Conservation (phyloP, 345 rosid genomes). For the Microthlaspi erraticum region DNA sequence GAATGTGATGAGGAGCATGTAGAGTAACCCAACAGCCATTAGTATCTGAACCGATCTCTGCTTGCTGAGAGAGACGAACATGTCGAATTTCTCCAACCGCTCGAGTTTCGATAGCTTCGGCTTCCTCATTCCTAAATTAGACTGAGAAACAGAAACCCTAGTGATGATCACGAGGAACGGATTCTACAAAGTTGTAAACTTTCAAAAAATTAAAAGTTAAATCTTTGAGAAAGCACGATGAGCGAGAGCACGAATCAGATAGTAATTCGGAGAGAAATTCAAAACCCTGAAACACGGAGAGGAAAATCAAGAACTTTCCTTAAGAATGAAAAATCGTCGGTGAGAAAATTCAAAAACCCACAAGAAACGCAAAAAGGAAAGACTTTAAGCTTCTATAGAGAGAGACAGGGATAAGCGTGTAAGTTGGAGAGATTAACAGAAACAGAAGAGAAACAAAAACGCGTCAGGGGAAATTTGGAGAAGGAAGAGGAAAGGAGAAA, state of each 20-base stretch:
- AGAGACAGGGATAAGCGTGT: slow-evolving; percentile 23
- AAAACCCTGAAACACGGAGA: slow-evolving; percentile 20
- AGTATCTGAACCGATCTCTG: slow-evolving; percentile 70
- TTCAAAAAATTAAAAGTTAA: neutral
- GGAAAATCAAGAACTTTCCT: slow-evolving; percentile 35
- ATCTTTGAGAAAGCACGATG: neutral
- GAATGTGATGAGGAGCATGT: slow-evolving; percentile 60
- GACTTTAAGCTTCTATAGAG: neutral
- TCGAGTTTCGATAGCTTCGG: slow-evolving; percentile 41
- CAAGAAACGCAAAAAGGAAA: slow-evolving; percentile 20
- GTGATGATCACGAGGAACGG: slow-evolving; percentile 28
- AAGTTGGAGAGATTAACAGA: neutral
- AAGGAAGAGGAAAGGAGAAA: slow-evolving; percentile 21
- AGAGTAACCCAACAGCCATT: slow-evolving; percentile 57
- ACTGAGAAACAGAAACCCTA: slow-evolving; percentile 22
- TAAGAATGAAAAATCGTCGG: neutral
- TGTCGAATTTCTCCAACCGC: slow-evolving; percentile 49
- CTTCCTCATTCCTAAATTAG: slow-evolving; percentile 38
- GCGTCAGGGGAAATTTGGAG: slow-evolving; percentile 12
- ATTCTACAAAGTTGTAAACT: slow-evolving; percentile 21
- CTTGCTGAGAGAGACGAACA: slow-evolving; percentile 50
- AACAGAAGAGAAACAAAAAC: slow-evolving; percentile 13
- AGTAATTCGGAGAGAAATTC: neutral
- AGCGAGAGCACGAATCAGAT: neutral
- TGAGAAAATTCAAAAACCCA: slow-evolving; percentile 35